phyloP scores from a whole-genome alignment of 2,329 filamentous ascomycete genomes.

The Trichoderma koningii region DNA sequence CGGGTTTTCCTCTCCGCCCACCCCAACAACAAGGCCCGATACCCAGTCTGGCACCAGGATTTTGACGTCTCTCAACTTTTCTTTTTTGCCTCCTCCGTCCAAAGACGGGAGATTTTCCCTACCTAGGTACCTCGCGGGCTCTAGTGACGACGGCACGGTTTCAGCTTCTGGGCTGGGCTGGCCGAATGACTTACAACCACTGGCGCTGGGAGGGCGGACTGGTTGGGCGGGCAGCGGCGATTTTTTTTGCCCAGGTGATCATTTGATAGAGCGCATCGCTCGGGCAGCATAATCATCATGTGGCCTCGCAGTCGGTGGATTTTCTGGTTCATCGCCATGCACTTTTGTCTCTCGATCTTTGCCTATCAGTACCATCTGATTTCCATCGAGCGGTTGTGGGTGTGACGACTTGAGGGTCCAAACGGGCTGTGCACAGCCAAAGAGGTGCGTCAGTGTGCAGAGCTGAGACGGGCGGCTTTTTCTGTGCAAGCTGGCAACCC shows the following conservation, averaged over 20 bases:
- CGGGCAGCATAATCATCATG: conserved; percentile 21
- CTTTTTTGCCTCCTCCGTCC: neutral
- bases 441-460: conserved; percentile 27
- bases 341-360: too few species aligned
- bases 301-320: conserved; percentile 32
- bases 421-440: conserved; percentile 28
- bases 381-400: conserved; percentile 11
- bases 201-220: neutral
- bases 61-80: neutral
- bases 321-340: neutral
- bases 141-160: conserved; percentile 21
- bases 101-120: neutral
- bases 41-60: conserved; percentile 10
- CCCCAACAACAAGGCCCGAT: neutral
- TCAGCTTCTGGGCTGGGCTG: neutral
- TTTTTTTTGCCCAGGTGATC: too few species aligned
- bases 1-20: neutral
- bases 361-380: too few species aligned
- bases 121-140: neutral
- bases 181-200: conserved; percentile 16
- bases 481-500: conserved; percentile 31
- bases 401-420: conserved; percentile 26
- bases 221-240: neutral
- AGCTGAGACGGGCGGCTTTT: conserved; percentile 29
- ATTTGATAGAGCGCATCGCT: conserved; percentile 18